These are phyloP conservation scores for Backusella circina DNA, from an alignment of 192 early-diverging fungal species.

Conservation along the genomic window DNA sequence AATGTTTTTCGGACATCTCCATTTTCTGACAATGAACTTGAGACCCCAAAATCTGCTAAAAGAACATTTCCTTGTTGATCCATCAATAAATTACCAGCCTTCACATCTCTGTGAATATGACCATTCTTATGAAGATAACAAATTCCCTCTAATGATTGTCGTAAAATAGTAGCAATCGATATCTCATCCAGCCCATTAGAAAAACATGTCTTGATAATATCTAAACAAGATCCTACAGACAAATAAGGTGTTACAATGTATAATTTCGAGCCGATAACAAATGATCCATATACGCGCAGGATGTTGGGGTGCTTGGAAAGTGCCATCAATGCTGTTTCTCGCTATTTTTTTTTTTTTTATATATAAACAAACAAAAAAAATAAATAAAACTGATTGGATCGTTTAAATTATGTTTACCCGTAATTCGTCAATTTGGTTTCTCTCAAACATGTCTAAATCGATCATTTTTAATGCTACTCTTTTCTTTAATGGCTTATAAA, in stretches of 20 bases:
- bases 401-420: constrained; percentile 42
- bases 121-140: constrained; percentile 61
- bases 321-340: constrained; percentile 85
- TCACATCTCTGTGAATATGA: constrained; percentile 71
- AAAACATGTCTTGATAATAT: constrained; percentile 83
- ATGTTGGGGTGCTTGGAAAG: constrained; percentile 85
- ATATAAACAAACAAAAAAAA: neutral
- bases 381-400: neutral
- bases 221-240: constrained; percentile 75
- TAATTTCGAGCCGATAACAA: constrained; percentile 74
- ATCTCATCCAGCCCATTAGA: constrained; percentile 78
- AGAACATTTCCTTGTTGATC: constrained; percentile 62
- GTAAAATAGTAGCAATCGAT: constrained; percentile 74
- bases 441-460: constrained; percentile 87
- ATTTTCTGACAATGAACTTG: constrained; percentile 59
- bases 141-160: constrained; percentile 66
- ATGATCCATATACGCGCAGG: constrained; percentile 76
- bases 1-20: constrained; percentile 66
- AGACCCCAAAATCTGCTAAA: constrained; percentile 69
- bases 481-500: constrained; percentile 68
- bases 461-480: constrained; percentile 81
- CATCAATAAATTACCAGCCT: constrained; percentile 66
- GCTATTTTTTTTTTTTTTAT: too few species aligned
- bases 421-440: constrained; percentile 89
- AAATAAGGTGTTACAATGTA: constrained; percentile 85